Conservation (phyloP, 2,329 filamentous ascomycete genomes). For the Exophiala mesophila region DNA sequence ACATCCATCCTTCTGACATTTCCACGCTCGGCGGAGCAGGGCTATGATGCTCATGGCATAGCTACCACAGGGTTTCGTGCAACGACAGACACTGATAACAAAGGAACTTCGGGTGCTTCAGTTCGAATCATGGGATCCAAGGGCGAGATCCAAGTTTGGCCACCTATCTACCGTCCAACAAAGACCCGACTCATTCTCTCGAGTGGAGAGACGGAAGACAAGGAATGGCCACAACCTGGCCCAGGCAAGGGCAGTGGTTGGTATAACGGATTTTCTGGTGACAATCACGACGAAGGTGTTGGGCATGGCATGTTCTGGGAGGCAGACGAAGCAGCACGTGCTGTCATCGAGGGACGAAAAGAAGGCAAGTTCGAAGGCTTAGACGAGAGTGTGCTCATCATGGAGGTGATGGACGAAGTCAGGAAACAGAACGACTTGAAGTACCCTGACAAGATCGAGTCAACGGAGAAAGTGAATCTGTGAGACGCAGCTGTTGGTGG, state of each 20-base stretch:
- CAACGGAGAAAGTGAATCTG: slow-evolving; percentile 32
- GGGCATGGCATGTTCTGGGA: slow-evolving; percentile 33
- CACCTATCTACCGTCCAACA: slow-evolving; percentile 28
- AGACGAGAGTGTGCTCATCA: slow-evolving; percentile 76
- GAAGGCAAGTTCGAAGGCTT: slow-evolving; percentile 75
- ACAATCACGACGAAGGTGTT: slow-evolving; percentile 67
- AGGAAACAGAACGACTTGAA: slow-evolving; percentile 57
- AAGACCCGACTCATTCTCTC: slow-evolving; percentile 74
- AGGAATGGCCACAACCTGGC: slow-evolving; percentile 15
- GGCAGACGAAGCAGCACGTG: slow-evolving; percentile 16
- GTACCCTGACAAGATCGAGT: slow-evolving; percentile 65
- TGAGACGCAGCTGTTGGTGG: too few species aligned
- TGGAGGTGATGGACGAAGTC: slow-evolving; percentile 73
- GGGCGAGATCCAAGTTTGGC: slow-evolving; percentile 28
- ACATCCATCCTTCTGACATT: slow-evolving; percentile 29
- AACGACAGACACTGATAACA: slow-evolving; percentile 24
- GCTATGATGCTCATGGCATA: slow-evolving; percentile 59
- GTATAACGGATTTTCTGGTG: slow-evolving; percentile 45
- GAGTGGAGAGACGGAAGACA: slow-evolving; percentile 38
- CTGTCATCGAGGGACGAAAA: slow-evolving; percentile 56
- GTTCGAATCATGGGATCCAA: slow-evolving; percentile 29
- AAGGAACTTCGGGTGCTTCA: slow-evolving; percentile 22
- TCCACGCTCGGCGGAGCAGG: slow-evolving; percentile 44
- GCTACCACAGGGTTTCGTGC: slow-evolving; percentile 28
- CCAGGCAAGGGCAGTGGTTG: slow-evolving; percentile 58